These are phyloP conservation scores for Leucoagaricus sp. DNA, from an alignment of 1,284 basidiomycete species.

Conservation along the genomic window DNA sequence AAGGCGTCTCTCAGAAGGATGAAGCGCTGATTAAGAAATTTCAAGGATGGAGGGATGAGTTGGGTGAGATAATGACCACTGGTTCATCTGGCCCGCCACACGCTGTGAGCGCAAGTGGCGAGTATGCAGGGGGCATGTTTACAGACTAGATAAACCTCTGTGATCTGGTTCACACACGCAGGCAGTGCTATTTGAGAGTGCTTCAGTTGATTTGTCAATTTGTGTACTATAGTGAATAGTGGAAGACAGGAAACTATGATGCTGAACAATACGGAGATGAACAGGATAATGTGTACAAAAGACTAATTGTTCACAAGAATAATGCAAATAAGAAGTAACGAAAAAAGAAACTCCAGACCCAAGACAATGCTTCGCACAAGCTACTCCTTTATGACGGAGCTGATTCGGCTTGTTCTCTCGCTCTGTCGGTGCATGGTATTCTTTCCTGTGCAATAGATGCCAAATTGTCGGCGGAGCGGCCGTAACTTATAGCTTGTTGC, in stretches of 20 bases:
- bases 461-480: conserved; percentile 29
- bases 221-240: no score
- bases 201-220: no score
- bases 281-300: no score
- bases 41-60: conserved; percentile 36
- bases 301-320: no score
- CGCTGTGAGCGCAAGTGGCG: background rate
- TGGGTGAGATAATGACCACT: conserved; percentile 31
- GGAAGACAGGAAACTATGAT: no score
- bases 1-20: conserved; percentile 30
- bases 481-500: conserved; percentile 18
- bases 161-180: no score
- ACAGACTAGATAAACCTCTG: no score
- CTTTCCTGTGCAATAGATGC: conserved; percentile 34
- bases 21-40: conserved; percentile 36
- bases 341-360: background rate
- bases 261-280: no score
- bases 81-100: conserved; percentile 14
- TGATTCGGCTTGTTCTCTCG: conserved; percentile 14
- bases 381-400: conserved; percentile 10
- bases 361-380: background rate
- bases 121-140: conserved; percentile 17
- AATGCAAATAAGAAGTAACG: background rate
- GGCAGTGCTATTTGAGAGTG: no score
- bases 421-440: conserved; percentile 28